Percentiles rank a stretch among this genome's conserved stretches.
phyloP scores from a whole-genome alignment of 2,329 filamentous ascomycete genomes.

The Xylariaceae sp. region DNA sequence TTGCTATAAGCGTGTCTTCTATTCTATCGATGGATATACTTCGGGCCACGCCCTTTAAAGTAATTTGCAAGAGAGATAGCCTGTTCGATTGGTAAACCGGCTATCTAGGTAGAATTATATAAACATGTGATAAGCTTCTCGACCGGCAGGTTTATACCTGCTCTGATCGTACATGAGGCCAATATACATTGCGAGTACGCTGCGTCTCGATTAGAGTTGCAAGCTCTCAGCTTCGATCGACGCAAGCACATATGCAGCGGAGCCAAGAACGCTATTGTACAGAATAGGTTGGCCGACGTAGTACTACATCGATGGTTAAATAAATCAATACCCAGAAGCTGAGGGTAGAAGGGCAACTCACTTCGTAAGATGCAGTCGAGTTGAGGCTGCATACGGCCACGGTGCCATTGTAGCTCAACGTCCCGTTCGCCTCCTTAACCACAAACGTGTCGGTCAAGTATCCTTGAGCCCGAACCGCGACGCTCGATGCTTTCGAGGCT shows the following conservation, averaged over 20 bases:
- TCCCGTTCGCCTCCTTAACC: conserved; percentile 35
- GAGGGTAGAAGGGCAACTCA: conserved; percentile 24
- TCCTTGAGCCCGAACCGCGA: conserved; percentile 28
- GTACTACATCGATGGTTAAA: conserved; percentile 40
- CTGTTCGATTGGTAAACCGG: too few species aligned
- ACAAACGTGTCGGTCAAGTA: conserved; percentile 38
- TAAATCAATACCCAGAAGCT: neutral
- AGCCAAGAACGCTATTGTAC: conserved; percentile 47
- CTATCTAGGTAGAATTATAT: too few species aligned
- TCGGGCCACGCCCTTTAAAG: too few species aligned
- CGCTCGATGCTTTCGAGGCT: conserved; percentile 8
- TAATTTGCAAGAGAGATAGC: too few species aligned
- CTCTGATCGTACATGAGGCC: too few species aligned
- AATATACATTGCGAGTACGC: too few species aligned
- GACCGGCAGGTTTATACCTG: too few species aligned
- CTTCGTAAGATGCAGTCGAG: conserved; percentile 47
- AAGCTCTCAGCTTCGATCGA: conserved; percentile 45
- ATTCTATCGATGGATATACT: too few species aligned
- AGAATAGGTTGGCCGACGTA: conserved; percentile 44
- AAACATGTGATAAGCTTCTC: too few species aligned
- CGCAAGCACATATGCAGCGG: conserved; percentile 46
- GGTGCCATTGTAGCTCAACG: conserved; percentile 44
- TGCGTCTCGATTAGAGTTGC: too few species aligned
- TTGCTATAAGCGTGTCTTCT: too few species aligned
- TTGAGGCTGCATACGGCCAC: conserved; percentile 50